Percentiles rank a stretch among this genome's conserved stretches.
Evolutionary conservation across 2,329 filamentous ascomycete genomes (phyloP).

Genomic region (Aureobasidium sp.): DNA sequence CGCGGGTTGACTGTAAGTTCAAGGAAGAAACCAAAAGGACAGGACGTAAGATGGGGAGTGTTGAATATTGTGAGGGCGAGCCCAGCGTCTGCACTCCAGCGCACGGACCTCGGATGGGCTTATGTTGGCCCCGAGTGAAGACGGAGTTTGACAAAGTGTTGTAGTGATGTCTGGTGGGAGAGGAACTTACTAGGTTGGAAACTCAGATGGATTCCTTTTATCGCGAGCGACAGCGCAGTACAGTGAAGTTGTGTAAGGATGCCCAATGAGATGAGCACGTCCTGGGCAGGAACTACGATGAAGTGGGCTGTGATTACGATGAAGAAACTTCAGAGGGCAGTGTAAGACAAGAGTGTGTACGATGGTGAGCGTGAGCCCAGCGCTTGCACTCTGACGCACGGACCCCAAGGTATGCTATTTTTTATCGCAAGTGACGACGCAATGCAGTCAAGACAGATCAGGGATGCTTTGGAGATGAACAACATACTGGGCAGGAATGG

Average conservation of each 20-base stretch:
- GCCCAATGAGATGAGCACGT: background rate
- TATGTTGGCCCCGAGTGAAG: background rate
- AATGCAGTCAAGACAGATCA: background rate
- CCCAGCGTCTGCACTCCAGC: background rate
- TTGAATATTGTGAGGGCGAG: background rate
- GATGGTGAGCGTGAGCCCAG: background rate
- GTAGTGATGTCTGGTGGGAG: background rate
- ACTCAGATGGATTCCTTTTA: background rate
- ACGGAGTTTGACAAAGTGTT: background rate
- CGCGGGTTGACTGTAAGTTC: background rate
- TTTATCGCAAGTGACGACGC: background rate
- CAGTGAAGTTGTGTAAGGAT: background rate
- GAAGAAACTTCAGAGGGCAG: no score
- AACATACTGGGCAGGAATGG: background rate
- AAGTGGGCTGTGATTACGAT: no score
- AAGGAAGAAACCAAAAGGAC: background rate
- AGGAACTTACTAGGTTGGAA: background rate
- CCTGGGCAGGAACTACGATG: no score
- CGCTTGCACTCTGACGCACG: background rate
- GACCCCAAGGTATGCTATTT: background rate
- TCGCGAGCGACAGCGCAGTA: background rate
- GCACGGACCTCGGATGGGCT: background rate
- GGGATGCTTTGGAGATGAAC: no score
- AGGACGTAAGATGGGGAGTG: background rate
- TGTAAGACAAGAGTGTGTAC: no score